These are phyloP conservation scores for Cercospora sp. DNA, from an alignment of 2,329 filamentous ascomycete species.

Conservation along the genomic window DNA sequence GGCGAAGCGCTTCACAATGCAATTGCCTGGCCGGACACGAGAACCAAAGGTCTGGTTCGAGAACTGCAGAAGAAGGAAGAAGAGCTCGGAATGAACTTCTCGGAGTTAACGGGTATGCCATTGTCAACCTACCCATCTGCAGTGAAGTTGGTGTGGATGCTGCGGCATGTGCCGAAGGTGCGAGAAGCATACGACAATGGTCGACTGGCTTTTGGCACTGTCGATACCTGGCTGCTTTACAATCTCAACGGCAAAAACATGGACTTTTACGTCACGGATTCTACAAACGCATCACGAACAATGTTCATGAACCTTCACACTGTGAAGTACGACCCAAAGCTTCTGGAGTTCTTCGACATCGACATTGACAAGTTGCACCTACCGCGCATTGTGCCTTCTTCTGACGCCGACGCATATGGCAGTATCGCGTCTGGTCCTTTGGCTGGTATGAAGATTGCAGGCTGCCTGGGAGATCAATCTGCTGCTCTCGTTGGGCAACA, in stretches of 20 bases:
- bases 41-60: conserved; percentile 73
- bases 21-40: conserved; percentile 87
- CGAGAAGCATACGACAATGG: conserved; percentile 73
- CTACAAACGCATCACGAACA: conserved; percentile 83
- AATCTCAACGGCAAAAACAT: conserved; percentile 71
- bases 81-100: conserved; percentile 63
- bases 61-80: conserved; percentile 69
- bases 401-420: conserved; percentile 73
- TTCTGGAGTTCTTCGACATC: conserved; percentile 80
- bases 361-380: conserved; percentile 70
- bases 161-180: conserved; percentile 70
- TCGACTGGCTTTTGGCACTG: conserved; percentile 82
- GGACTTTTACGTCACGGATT: conserved; percentile 77
- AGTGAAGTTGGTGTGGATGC: conserved; percentile 83
- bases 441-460: conserved; percentile 70
- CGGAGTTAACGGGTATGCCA: conserved; percentile 72
- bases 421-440: conserved; percentile 64
- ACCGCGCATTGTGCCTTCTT: conserved; percentile 79
- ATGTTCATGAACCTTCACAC: conserved; percentile 93
- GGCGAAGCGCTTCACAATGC: conserved; percentile 81
- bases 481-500: conserved; percentile 71
- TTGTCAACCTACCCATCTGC: conserved; percentile 87
- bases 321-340: conserved; percentile 73
- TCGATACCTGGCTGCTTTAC: conserved; percentile 86
- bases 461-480: conserved; percentile 84